Evolutionary conservation across 192 early-diverging fungal genomes (phyloP), one percentile per base, ranked within the genome.

Genomic region (Hyaloraphidium curvatum): DNA sequence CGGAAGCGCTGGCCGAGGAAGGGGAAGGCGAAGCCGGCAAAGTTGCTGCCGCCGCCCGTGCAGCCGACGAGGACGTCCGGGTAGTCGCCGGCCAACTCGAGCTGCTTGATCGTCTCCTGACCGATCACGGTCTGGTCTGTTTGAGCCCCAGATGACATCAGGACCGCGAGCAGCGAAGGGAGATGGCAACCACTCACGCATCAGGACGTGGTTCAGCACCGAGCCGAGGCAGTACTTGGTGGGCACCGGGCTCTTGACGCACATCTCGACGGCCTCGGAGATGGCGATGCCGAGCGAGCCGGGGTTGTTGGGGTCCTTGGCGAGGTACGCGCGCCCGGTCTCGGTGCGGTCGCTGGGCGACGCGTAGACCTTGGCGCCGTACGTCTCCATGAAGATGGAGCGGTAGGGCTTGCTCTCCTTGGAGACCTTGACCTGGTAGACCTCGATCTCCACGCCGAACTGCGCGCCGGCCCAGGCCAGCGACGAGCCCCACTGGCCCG

Each of bases 211-310:
- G 43, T 48, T 48, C 7, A 48, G 43, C 17, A 48, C 43, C 17
- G 43, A 48, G 43, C 43, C 43, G 7, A 48, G 43, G 43, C 43
- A 48, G 43, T 48, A 48, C 25, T 48, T 48, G 14, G 43, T 25
- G 43, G 17, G 17, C n/a, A n/a, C n/a, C n/a, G n/a, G n/a, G 7
- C 25, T 14, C 43, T 48, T 48, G 7, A 48, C 43, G 43, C 43
- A 48, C 7, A 25, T 25, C 25, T 48, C 43, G 43, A 48, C 43
- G 9, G 43, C 43, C 23, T 48, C 43, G 7, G 43, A 48, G 19
- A 48, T 48, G 14, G 43, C 43, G 23, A 48, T 48, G 14, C 43
- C 43, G 43, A 48, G 43, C 11, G 43, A 48, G 17, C 43, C 43
- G 7, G 43, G 43, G 7, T 14, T 22, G 25, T 48, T 48, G 43